Evolutionary conservation across 108 stramenopile species (phyloP), one percentile per base, ranked within the genome.

Genomic region (Fragilaria crotonensis): DNA sequence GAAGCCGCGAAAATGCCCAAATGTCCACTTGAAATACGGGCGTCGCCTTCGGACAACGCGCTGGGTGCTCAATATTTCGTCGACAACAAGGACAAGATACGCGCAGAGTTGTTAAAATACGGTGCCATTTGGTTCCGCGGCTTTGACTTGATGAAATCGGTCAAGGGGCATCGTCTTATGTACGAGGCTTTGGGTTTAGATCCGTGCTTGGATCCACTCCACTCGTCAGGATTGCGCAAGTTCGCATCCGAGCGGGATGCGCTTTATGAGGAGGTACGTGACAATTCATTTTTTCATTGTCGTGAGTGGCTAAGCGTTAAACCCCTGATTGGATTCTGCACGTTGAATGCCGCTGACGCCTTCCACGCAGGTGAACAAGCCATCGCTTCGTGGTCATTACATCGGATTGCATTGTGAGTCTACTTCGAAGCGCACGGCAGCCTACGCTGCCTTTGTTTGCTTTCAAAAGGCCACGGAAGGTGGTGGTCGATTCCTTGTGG

Each of bases 351-450:
- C 41, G 17, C 11, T 44, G n/a, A n/a, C n/a, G n/a, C n/a, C n/a
- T n/a, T n/a, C n/a, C n/a, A n/a, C n/a, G n/a, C 33, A 82, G 81
- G 87, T 94, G 49, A 94, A 94, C 78, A 94, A 94, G 62, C 87
- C 87, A 7, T 83, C 81, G 29, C 71, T 94, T 0, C 74, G 89
- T 2, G 67, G 68, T 45, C 93, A 94, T 57, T 94, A 90, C 75
- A 94, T 94, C 63, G 93, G 93, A 26, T 76, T 94, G 25, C 93
- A 94, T 70, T 75, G 59, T 54, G 93, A 94, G 59, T 87, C 85
- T 31, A 94, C 93, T 33, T 75, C 89, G 50, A 94, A 94, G 61
- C 79, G 89, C n/a, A 94, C 93, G 4, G 93, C 93, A 7, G 89
- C 89, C 18, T 90, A 89, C 59, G 93, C 89, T 7, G 85, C 87